A percentile compares a stretch with the other conserved stretches of the same genome.
Evolutionary conservation across 768 basidiomycete genomes (phyloP).

Genomic region (Kwoniella sp.): DNA sequence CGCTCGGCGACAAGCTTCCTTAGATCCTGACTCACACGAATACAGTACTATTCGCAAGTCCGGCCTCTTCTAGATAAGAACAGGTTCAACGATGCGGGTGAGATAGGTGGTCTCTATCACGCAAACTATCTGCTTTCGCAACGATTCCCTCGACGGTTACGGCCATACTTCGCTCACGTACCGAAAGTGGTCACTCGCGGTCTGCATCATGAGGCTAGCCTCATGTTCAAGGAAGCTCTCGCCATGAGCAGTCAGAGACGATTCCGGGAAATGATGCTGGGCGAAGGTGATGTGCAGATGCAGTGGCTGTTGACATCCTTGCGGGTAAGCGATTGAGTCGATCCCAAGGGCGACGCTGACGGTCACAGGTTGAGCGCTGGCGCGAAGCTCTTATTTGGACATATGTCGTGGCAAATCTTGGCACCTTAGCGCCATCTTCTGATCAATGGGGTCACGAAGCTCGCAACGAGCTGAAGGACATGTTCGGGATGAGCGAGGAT

Average conservation of each 20-base stretch:
- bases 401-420: conserved; percentile 41
- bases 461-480: conserved; percentile 28
- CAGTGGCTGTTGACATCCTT: conserved; percentile 42
- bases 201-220: conserved; percentile 43
- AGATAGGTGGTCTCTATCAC: conserved; percentile 42
- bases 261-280: conserved; percentile 39
- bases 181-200: conserved; percentile 46
- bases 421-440: conserved; percentile 14
- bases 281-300: conserved; percentile 45
- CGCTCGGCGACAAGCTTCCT: not conserved
- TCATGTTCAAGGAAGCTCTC: conserved; percentile 44
- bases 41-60: conserved; percentile 40
- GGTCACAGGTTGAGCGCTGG: conserved; percentile 43
- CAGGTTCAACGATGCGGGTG: conserved; percentile 41
- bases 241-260: conserved; percentile 29
- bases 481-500: conserved; percentile 33
- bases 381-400: conserved; percentile 49
- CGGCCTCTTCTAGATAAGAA: conserved; percentile 37
- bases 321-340: conserved; percentile 14
- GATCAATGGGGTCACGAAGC: conserved; percentile 30
- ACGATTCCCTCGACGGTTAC: conserved; percentile 38
- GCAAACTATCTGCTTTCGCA: conserved; percentile 43
- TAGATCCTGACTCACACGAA: not conserved
- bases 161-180: conserved; percentile 47
- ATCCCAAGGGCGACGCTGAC: conserved; percentile 10